Conservation (phyloP, 768 basidiomycete species). For the Lepiota subincarnata region DNA sequence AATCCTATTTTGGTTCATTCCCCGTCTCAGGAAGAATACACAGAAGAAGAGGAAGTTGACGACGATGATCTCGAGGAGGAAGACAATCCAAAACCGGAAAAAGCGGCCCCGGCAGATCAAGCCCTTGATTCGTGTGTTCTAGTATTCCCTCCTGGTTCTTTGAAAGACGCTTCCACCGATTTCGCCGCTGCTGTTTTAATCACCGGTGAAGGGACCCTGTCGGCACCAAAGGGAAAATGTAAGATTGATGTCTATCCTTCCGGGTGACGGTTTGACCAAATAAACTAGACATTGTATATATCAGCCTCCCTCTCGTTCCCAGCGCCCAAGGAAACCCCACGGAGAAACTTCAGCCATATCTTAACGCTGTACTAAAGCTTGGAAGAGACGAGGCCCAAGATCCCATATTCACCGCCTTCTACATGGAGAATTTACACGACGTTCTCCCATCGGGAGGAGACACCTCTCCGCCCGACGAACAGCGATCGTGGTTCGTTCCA, state of each 20-base stretch:
- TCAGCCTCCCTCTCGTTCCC: constrained; percentile 44
- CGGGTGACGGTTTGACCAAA: constrained; percentile 9
- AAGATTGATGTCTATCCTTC: constrained; percentile 20
- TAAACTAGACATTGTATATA: constrained; percentile 53
- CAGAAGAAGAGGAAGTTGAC: neutral
- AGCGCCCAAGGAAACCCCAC: constrained; percentile 21
- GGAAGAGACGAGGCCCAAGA: constrained; percentile 20
- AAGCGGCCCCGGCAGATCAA: constrained; percentile 18
- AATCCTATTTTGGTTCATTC: constrained; percentile 28
- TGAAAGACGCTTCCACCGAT: constrained; percentile 44
- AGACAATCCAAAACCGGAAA: constrained; percentile 18
- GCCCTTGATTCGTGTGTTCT: constrained; percentile 61
- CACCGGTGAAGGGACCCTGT: constrained; percentile 70
- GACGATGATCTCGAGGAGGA: constrained; percentile 1
- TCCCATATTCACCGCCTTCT: constrained; percentile 53
- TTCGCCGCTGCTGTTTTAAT: constrained; percentile 59
- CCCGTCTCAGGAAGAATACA: neutral
- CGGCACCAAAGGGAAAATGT: constrained; percentile 74
- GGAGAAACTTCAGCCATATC: constrained; percentile 52
- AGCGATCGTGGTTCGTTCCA: constrained; percentile 4
- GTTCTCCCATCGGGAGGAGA: neutral
- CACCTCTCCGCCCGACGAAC: neutral
- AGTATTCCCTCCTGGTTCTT: constrained; percentile 68
- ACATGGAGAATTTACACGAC: constrained; percentile 38
- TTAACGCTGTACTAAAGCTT: constrained; percentile 42